Base-by-base conservation (phyloP, 257 asterid genomes). In the Striga asiatica region DNA sequence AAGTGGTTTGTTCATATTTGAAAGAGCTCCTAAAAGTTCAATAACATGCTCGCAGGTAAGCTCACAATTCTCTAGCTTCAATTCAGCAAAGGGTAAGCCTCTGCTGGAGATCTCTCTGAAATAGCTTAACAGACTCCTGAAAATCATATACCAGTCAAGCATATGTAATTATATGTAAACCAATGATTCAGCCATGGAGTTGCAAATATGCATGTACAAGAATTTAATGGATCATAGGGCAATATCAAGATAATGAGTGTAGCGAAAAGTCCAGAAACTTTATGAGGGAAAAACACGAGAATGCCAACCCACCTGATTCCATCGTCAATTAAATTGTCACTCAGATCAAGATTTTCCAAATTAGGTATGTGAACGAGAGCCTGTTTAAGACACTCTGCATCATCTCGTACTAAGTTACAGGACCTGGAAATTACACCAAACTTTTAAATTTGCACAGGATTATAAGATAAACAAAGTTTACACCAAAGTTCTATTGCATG, bases 41-140 rank as follows among this genome's bases (percentile, higher is more conserved):
- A 45, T 66, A 58, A 73, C 82, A 49, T 81, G 78, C 13, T 58
- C 24, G 71, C 71, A 75, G 41, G 88, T 64, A 71, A 88, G 93
- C 50, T 80, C 93, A 54, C 98, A 92, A 32, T 80, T 78, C 73
- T 62, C 95, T 70, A 92, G 80, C 77, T 72, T 91, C 83, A 91
- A 72, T 62, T 82, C 86, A 54, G 62, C 62, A 48, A 91, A 82
- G 6, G 79, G 66, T 54, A 61, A 59, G 55, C 69, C 71, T 67
- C 77, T 71, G 61, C 62, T 46, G 29, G 85, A 59, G 63, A 77
- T 80, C 76, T 77, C 83, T 46, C 34, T 22, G 28, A 92, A 79
- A 66, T 84, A 91, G 55, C 81, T 37, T 45, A 76, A 52, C 76
- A 92, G 62, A 68, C 74, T 71, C 94, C 98, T 92, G 75, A 34